Evolutionary conservation across 2,329 filamentous ascomycete genomes (phyloP).

Genomic region (Trichoderma aggressivum): DNA sequence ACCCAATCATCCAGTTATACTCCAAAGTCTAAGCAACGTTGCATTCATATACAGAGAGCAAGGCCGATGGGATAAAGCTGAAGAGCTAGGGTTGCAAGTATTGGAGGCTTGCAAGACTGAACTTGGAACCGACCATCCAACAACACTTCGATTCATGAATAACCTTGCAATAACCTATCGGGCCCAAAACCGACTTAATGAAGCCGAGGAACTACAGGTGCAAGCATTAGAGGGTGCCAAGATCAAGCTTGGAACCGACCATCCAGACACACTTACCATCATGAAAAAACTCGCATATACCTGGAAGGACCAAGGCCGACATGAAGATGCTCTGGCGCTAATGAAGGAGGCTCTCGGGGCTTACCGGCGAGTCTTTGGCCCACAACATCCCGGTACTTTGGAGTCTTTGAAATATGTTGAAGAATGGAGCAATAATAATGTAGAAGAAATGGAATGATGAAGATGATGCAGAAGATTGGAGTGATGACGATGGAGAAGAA

Average conservation of each 20-base stretch:
- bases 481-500: too few species aligned
- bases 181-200: neutral
- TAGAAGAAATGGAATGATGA: too few species aligned
- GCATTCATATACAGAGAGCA: neutral
- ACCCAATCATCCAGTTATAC: neutral
- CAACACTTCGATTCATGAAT: neutral
- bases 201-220: neutral
- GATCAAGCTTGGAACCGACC: neutral
- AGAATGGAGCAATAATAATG: neutral
- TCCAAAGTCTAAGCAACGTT: neutral
- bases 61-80: neutral
- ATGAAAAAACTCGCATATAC: neutral
- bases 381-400: neutral
- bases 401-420: rapidly evolving
- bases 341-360: neutral
- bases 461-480: too few species aligned
- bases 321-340: neutral
- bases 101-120: neutral
- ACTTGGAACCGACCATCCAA: neutral
- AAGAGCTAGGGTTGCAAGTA: neutral
- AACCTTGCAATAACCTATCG: neutral
- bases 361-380: neutral
- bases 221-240: neutral
- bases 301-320: neutral
- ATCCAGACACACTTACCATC: neutral